These are phyloP conservation scores for Penicillium janthinellum DNA, from an alignment of 2,329 filamentous ascomycete species.

Conservation along the genomic window DNA sequence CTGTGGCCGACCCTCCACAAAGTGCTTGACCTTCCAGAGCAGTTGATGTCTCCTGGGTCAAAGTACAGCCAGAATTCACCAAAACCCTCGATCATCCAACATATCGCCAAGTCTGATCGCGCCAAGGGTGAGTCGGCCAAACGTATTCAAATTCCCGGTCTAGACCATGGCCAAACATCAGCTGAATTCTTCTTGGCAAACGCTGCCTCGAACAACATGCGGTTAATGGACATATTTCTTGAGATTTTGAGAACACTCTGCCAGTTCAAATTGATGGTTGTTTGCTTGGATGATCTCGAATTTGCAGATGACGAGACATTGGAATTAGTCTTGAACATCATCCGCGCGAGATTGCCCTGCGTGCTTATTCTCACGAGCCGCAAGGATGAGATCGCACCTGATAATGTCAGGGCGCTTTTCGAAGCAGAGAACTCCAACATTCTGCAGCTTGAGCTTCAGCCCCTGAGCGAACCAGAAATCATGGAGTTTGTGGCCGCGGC, in stretches of 20 bases:
- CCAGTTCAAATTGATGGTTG: conserved; percentile 81
- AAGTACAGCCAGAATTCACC: conserved; percentile 39
- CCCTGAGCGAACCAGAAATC: conserved; percentile 78
- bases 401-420: conserved; percentile 42
- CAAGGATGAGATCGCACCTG: conserved; percentile 64
- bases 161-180: conserved; percentile 41
- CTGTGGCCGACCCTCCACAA: conserved; percentile 60
- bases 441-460: conserved; percentile 70
- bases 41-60: conserved; percentile 51
- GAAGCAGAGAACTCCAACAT: conserved; percentile 56
- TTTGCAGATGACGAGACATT: conserved; percentile 87
- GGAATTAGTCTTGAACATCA: conserved; percentile 79
- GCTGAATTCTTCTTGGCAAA: conserved; percentile 44
- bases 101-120: conserved; percentile 34
- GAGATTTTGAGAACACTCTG: conserved; percentile 83
- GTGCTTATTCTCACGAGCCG: conserved; percentile 77
- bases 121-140: conserved; percentile 35
- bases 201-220: conserved; percentile 56
- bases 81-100: conserved; percentile 30
- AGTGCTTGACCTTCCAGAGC: conserved; percentile 68
- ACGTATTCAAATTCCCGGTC: conserved; percentile 34
- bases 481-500: conserved; percentile 80
- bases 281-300: conserved; percentile 86
- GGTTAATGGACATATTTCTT: conserved; percentile 83
- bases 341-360: conserved; percentile 76